These are phyloP conservation scores for Ensete glaucum DNA, from an alignment of 176 grass and related monocot species.

Conservation along the genomic window DNA sequence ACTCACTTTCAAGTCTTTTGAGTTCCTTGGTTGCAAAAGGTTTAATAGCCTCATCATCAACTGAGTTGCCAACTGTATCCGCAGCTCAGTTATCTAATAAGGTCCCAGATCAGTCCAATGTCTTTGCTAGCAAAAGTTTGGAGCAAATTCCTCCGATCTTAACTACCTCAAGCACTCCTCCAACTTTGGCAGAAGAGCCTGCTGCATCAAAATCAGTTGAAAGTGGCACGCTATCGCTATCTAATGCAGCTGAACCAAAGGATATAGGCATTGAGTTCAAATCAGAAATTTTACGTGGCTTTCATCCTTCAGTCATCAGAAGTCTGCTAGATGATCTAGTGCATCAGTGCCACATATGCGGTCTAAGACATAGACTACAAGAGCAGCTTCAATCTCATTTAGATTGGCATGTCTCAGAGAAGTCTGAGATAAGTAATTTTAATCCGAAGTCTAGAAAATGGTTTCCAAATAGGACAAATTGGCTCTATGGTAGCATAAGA, in stretches of 20 bases:
- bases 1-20: constrained; percentile 74
- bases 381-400: constrained; percentile 48
- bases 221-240: constrained; percentile 17
- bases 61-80: constrained; percentile 29
- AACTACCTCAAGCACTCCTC: constrained; percentile 3
- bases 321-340: constrained; percentile 59
- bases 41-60: constrained; percentile 61
- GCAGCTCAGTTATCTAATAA: constrained; percentile 22
- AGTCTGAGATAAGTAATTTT: constrained; percentile 20
- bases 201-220: constrained; percentile 19
- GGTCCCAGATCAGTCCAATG: constrained; percentile 7
- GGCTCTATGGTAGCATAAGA: constrained; percentile 30
- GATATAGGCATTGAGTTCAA: constrained; percentile 72
- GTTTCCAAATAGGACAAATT: constrained; percentile 35
- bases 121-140: not conserved
- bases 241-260: constrained; percentile 14
- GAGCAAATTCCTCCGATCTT: constrained; percentile 21
- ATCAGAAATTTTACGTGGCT: constrained; percentile 57
- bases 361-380: constrained; percentile 55
- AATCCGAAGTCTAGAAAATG: constrained; percentile 60
- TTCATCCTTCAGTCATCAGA: constrained; percentile 51
- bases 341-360: constrained; percentile 66
- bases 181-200: constrained; percentile 26
- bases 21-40: constrained; percentile 91
- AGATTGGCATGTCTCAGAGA: constrained; percentile 31